Base-by-base conservation (phyloP, 2,329 filamentous ascomycete genomes). In the Macrophomina tecta region DNA sequence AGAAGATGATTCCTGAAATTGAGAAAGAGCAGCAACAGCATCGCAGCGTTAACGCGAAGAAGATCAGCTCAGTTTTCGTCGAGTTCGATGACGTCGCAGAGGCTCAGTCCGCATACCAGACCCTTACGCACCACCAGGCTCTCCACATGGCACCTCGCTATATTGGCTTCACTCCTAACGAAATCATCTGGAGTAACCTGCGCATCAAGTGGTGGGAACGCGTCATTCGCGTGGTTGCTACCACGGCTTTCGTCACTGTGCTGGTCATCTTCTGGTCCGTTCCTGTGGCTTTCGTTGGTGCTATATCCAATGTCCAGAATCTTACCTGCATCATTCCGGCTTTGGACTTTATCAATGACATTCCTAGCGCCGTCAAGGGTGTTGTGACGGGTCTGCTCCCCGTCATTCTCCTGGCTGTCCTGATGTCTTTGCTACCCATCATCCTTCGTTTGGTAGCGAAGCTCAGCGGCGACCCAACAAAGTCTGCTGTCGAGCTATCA, bases 191-290 rank as follows among this genome's bases (percentile, higher is more conserved):
- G 95, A 86, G 84, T 42, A 93, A 94, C 66, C 82, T 99, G 53
- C 87, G 87, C 42, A 90, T 98, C 73, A 89, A 89, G 23, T 94
- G 93, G 94, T 93, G 91, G 91, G 90, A 97, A 79, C 85, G 89
- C 70, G 86, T 97, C 65, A 74, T 96, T 69, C 89, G 93, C 68
- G 84, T 90, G 72, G 87, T 91, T 72, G 82, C 84, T 66, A 88
- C 92, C 3, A 80, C 91, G 60, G 87, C 83, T n/a, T 90, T 96
- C 63, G 89, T 98, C 65, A 81, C 87, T 8, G 90, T 86, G 1
- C 82, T 96, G 66, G 91, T 98, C 74, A 84, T 97, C 70, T 98
- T 98, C 83, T 99, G 95, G 88, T 86, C 88, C 3, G 85, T 91
- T 63, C 89, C 89, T 0, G 85, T 97, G 8, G 92, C 90, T 3